Evolutionary conservation across 441 rosid species (phyloP).

Genomic region (Geranium incanum): DNA sequence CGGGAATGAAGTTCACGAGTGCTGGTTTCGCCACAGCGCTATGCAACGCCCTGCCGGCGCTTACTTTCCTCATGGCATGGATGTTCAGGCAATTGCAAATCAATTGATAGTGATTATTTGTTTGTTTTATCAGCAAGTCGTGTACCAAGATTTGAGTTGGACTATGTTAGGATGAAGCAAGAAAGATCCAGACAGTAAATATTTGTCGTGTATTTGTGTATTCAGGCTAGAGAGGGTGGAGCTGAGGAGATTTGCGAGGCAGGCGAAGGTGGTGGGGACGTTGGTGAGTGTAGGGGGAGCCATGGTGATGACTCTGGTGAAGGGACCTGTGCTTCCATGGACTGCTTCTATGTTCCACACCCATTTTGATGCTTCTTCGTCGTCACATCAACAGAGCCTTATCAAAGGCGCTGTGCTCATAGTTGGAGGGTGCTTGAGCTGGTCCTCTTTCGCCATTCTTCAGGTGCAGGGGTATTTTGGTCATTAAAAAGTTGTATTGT

Average conservation of each 20-base stretch:
- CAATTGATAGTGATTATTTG: too few species aligned
- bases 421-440: background rate
- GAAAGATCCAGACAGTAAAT: too few species aligned
- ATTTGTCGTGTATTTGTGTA: background rate
- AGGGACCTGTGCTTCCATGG: background rate
- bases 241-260: background rate
- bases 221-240: background rate
- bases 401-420: background rate
- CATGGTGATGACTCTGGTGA: background rate
- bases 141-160: too few species aligned
- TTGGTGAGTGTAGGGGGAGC: background rate
- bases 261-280: slow-evolving; percentile 2
- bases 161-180: too few species aligned
- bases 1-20: background rate
- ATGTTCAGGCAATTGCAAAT: background rate
- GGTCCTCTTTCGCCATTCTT: slow-evolving; percentile 3
- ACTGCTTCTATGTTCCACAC: background rate
- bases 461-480: background rate
- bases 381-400: background rate
- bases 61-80: background rate
- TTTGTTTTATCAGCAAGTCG: too few species aligned
- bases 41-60: background rate
- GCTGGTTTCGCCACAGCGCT: background rate
- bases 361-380: background rate
- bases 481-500: background rate